Percentiles rank a stretch among this genome's conserved stretches.
Conservation (phyloP, 2,329 filamentous ascomycete genomes). For the Colletotrichum higginsianum region DNA sequence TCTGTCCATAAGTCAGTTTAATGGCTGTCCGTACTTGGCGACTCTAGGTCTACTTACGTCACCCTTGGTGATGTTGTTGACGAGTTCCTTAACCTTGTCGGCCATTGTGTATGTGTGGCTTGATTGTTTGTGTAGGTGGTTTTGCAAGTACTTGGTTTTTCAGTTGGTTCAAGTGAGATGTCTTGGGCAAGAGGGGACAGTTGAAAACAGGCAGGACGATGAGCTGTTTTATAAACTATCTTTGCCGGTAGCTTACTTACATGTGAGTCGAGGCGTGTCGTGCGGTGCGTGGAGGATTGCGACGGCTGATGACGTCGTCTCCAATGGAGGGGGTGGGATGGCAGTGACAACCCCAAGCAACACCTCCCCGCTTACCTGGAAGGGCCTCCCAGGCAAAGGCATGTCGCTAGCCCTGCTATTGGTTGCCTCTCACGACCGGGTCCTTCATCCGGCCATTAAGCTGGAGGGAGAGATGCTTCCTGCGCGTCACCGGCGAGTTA, state of each 20-base stretch:
- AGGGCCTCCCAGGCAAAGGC: slow-evolving; percentile 32
- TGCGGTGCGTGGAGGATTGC: slow-evolving; percentile 28
- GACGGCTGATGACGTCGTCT: slow-evolving; percentile 42
- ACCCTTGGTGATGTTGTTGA: slow-evolving; percentile 42
- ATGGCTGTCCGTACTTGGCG: background rate
- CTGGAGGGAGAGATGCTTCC: slow-evolving; percentile 24
- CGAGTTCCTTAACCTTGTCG: slow-evolving; percentile 44
- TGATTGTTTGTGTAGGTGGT: slow-evolving; percentile 19
- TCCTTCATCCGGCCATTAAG: slow-evolving; percentile 14
- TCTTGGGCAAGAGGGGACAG: background rate
- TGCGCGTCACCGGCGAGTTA: slow-evolving; percentile 36
- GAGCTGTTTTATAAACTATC: slow-evolving; percentile 36
- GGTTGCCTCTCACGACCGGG: slow-evolving; percentile 17
- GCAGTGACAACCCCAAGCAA: slow-evolving; percentile 23
- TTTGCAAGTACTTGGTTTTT: slow-evolving; percentile 9
- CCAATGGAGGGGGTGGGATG: slow-evolving; percentile 8
- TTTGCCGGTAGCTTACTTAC: slow-evolving; percentile 26
- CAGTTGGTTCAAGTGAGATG: slow-evolving; percentile 12
- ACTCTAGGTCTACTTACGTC: slow-evolving; percentile 26
- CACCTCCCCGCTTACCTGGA: slow-evolving; percentile 30
- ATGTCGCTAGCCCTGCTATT: slow-evolving; percentile 20
- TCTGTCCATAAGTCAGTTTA: slow-evolving; percentile 23
- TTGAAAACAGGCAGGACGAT: background rate
- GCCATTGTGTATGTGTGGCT: slow-evolving; percentile 26
- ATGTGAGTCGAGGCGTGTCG: slow-evolving; percentile 36